Evolutionary conservation across 208 protist species (phyloP).

Genomic region (Trypanosoma caninum): DNA sequence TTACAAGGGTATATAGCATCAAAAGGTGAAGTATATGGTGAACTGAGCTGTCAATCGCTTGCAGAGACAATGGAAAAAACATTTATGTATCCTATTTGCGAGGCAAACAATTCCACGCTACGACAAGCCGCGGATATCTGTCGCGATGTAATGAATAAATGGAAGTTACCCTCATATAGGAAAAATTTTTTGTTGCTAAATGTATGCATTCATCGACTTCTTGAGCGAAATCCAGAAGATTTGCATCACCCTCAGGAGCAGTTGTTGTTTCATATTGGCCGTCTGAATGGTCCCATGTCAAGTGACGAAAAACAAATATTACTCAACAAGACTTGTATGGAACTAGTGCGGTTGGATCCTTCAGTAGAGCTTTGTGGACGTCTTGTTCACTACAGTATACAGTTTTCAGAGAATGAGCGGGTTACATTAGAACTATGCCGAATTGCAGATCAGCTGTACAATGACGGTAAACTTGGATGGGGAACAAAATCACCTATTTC

Average conservation of each 20-base stretch:
- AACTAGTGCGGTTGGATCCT: constrained; percentile 54
- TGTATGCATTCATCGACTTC: constrained; percentile 52
- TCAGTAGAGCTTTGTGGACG: constrained; percentile 77
- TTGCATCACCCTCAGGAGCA: constrained; percentile 60
- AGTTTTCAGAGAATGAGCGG: constrained; percentile 51
- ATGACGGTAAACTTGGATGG: constrained; percentile 68
- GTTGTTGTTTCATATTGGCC: constrained; percentile 60
- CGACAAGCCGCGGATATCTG: constrained; percentile 54
- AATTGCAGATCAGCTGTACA: constrained; percentile 68
- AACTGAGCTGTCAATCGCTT: constrained; percentile 27
- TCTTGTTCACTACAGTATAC: constrained; percentile 45
- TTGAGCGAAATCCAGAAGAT: constrained; percentile 29
- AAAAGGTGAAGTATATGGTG: constrained; percentile 32
- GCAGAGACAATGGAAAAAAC: constrained; percentile 27
- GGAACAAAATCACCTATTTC: constrained; percentile 27
- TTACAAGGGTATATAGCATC: constrained; percentile 30
- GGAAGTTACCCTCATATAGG: constrained; percentile 38
- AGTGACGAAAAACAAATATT: constrained; percentile 35
- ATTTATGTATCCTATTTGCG: constrained; percentile 27
- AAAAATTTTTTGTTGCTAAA: constrained; percentile 51
- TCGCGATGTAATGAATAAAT: constrained; percentile 37
- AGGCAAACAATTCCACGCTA: constrained; percentile 43
- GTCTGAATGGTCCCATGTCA: constrained; percentile 35
- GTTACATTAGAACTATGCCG: constrained; percentile 66
- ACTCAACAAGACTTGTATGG: constrained; percentile 46